Evolutionary conservation across 1,139 yeast species (phyloP).

Genomic region (Pichia sp.): DNA sequence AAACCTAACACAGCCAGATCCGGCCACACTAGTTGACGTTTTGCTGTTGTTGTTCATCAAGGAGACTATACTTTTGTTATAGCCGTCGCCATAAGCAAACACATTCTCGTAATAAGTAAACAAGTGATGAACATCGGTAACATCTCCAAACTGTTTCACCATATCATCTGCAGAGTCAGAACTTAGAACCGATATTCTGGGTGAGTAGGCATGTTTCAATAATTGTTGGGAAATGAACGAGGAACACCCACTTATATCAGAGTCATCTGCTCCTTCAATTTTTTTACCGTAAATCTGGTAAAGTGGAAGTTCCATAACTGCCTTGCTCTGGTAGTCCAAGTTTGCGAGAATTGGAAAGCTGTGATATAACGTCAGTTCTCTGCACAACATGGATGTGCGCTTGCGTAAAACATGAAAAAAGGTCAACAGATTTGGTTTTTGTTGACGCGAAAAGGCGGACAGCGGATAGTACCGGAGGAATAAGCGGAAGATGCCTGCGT

Average conservation of each 20-base stretch:
- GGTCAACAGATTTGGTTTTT: no score
- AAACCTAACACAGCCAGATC: constrained; percentile 12
- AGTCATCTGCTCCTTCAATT: no score
- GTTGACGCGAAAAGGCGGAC: no score
- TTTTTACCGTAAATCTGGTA: no score
- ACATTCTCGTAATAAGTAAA: constrained; percentile 23
- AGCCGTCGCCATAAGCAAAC: constrained; percentile 15
- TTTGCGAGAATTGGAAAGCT: no score
- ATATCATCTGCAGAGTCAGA: constrained; percentile 11
- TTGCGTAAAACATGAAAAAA: no score
- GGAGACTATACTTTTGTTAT: neutral
- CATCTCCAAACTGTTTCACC: constrained; percentile 6
- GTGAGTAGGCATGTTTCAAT: constrained; percentile 16
- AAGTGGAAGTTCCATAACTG: no score
- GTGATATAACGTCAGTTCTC: no score
- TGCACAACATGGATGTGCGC: no score
- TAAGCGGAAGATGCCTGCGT: no score
- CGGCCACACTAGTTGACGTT: neutral
- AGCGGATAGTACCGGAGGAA: no score
- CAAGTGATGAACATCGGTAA: constrained; percentile 9
- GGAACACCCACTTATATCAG: constrained; percentile 22
- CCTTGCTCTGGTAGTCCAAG: no score
- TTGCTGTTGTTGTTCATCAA: neutral
- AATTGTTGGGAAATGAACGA: constrained; percentile 22
- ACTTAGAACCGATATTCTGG: constrained; percentile 13